These are phyloP conservation scores for Purpureocillium lavendulum DNA, from an alignment of 2,329 filamentous ascomycete species.

Conservation along the genomic window DNA sequence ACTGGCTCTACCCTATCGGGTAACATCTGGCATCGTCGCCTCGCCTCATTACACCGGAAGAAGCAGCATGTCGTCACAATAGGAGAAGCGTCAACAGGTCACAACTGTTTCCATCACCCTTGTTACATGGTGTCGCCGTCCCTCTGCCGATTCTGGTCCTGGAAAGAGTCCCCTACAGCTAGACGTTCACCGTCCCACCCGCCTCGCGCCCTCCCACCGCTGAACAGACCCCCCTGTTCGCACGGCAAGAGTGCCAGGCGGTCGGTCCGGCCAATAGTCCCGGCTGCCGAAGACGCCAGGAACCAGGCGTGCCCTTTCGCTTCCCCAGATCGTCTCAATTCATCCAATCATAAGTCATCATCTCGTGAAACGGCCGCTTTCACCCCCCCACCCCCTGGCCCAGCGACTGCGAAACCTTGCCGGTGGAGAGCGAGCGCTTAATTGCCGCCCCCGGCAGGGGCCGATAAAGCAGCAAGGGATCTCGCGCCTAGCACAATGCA, in stretches of 20 bases:
- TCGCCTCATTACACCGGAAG: conserved; percentile 17
- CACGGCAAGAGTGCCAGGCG: conserved; percentile 6
- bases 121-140: background rate
- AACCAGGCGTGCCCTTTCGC: conserved; percentile 38
- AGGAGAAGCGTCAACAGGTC: conserved; percentile 20
- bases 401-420: conserved; percentile 16
- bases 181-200: too few species aligned
- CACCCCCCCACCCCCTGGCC: conserved; percentile 15
- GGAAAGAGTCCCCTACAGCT: too few species aligned
- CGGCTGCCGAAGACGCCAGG: conserved; percentile 16
- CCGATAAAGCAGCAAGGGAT: conserved; percentile 32
- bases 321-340: conserved; percentile 20
- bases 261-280: conserved; percentile 9
- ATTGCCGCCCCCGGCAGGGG: conserved; percentile 12
- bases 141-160: background rate
- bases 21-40: conserved; percentile 8
- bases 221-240: conserved; percentile 11
- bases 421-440: conserved; percentile 15
- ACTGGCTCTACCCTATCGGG: conserved; percentile 6
- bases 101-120: conserved; percentile 1
- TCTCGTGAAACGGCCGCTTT: conserved; percentile 33
- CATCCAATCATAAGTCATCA: conserved; percentile 49
- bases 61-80: conserved; percentile 22
- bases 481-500: conserved; percentile 25
- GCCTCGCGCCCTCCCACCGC: background rate